Percentiles rank a stretch among this genome's conserved stretches.
Evolutionary conservation across 2,329 filamentous ascomycete species (phyloP).

Genomic region (Fusarium continuum): DNA sequence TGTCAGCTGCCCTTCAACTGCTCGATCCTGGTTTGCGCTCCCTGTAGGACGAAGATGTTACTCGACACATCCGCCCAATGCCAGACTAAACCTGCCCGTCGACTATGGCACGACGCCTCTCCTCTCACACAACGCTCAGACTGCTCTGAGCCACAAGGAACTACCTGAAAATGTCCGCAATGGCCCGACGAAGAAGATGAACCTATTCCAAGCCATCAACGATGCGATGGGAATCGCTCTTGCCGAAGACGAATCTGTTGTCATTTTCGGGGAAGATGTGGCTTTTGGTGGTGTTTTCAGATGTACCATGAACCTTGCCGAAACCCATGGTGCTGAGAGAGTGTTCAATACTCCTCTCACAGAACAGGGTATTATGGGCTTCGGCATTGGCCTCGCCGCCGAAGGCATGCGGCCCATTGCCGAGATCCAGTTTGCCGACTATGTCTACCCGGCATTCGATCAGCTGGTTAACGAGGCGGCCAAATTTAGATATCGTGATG

Average conservation of each 20-base stretch:
- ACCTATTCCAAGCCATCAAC: conserved; percentile 94
- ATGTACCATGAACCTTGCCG: conserved; percentile 89
- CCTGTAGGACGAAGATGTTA: conserved; percentile 50
- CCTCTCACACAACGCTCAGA: conserved; percentile 80
- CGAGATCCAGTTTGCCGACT: conserved; percentile 96
- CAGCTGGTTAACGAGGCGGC: conserved; percentile 94
- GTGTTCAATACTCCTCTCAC: conserved; percentile 97
- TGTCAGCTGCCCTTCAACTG: conserved; percentile 19
- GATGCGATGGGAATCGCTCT: conserved; percentile 86
- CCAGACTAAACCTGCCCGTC: conserved; percentile 81
- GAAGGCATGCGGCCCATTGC: conserved; percentile 93
- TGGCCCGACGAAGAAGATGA: conserved; percentile 83
- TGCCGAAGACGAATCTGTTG: conserved; percentile 81
- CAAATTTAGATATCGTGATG: conserved; percentile 84
- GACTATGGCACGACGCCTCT: conserved; percentile 87
- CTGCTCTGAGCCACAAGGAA: conserved; percentile 75
- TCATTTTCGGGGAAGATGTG: conserved; percentile 96
- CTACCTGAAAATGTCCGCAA: conserved; percentile 72
- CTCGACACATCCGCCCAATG: conserved; percentile 67
- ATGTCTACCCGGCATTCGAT: conserved; percentile 92
- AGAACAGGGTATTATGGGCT: conserved; percentile 94
- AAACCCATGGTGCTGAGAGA: conserved; percentile 84
- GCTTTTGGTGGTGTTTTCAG: conserved; percentile 97
- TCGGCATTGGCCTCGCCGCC: conserved; percentile 88
- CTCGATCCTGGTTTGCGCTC: conserved; percentile 32